Evolutionary conservation across 805 yeast species (phyloP).

Genomic region (Candida sakaeoensis): DNA sequence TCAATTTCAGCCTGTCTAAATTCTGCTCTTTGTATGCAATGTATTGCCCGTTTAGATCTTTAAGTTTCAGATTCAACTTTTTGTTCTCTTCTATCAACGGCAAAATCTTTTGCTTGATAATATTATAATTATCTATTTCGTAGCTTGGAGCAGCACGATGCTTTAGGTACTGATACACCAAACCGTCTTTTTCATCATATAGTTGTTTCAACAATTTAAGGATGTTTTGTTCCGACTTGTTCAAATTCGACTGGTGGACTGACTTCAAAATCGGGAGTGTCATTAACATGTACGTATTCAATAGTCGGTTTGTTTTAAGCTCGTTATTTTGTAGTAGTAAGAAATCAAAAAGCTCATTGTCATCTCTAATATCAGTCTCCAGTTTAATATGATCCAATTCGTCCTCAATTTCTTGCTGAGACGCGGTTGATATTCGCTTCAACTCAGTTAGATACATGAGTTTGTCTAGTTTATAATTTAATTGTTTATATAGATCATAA

Average conservation of each 20-base stretch:
- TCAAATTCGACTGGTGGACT: constrained; percentile 25
- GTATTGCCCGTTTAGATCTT: constrained; percentile 7
- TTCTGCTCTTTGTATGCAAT: constrained; percentile 12
- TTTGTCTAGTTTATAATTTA: constrained; percentile 22
- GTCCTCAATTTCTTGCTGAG: constrained; percentile 14
- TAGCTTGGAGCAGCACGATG: constrained; percentile 4
- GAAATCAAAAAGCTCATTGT: constrained; percentile 16
- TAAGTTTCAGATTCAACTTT: constrained; percentile 12
- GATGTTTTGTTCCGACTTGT: constrained; percentile 23
- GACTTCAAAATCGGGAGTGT: constrained; percentile 32
- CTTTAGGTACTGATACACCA: constrained; percentile 14
- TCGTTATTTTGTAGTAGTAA: constrained; percentile 16
- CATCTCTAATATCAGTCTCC: constrained; percentile 11
- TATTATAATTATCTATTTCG: constrained; percentile 2
- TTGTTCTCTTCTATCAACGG: constrained; percentile 18
- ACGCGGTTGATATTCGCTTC: constrained; percentile 15
- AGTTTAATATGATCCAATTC: constrained; percentile 14
- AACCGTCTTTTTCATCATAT: constrained; percentile 15
- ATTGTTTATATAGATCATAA: constrained; percentile 18
- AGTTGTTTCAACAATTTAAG: constrained; percentile 19
- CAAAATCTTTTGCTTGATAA: constrained; percentile 11
- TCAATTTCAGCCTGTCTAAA: not conserved
- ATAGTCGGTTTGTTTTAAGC: constrained; percentile 22
- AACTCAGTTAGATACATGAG: constrained; percentile 27
- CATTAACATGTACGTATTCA: constrained; percentile 23